Evolutionary conservation across 805 yeast species (phyloP), one percentile per base, ranked within the genome.

Genomic region (Hanseniaspora nectarophila): DNA sequence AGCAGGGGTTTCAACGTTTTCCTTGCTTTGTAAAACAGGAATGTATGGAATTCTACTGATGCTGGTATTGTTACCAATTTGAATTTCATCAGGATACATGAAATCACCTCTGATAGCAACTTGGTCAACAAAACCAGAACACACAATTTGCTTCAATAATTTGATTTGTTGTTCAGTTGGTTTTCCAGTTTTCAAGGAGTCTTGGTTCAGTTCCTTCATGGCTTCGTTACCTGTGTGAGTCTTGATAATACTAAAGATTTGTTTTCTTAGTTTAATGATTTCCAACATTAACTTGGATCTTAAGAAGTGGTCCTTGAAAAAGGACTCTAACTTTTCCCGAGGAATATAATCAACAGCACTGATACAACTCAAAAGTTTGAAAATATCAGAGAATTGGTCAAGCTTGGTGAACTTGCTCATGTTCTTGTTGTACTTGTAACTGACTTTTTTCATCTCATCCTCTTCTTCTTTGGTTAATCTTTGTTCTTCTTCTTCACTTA

Each of bases 71-170:
- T 82, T 82, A 1, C 82, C 70, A 3, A 82, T 66, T 44, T 67
- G 70, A 7, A 78, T 71, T 18, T 84, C 95, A 1, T 80, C 70
- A 18, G 85, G 79, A 6, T 80, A 67, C 31, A 79, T 58, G n/a
- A 53, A 55, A 61, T 89, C 97, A 1, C 86, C 89, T 56, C 97
- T 73, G 15, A 86, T 76, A 1, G 95, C 95, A 21, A 90, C 75
- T 62, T 85, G 95, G 64, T 92, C 99, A 37, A 92, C 73, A 60
- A 85, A 92, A 0, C 97, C 98, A 0, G 97, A 82, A 5, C 95
- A 77, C 3, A 90, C 72, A 80, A 92, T 89, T 67, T 92, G 99
- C 61, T 87, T 89, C 56, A 92, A 66, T 0, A 92, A 83, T 50
- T 78, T 75, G 5, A 87, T 63, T 67, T 92, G 98, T 5, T 67